Evolutionary conservation across 2,329 filamentous ascomycete species (phyloP).

Genomic region (Biscogniauxia marginata): DNA sequence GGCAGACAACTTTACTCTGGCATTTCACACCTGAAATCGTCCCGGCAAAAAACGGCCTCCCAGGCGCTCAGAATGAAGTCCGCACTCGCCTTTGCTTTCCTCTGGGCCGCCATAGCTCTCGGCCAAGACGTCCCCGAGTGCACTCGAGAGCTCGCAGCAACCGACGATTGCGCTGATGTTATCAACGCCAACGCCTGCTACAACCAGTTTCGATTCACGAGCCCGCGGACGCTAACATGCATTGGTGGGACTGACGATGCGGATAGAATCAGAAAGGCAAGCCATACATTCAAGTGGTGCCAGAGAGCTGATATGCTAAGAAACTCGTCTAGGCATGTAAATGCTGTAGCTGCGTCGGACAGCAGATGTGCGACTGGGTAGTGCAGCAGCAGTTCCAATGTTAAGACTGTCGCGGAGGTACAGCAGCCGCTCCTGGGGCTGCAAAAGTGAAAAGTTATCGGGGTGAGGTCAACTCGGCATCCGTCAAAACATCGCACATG

Average conservation of each 20-base stretch:
- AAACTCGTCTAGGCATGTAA: constrained; percentile 31
- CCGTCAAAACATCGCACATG: too few relatives aligned
- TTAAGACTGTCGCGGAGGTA: too few relatives aligned
- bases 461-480: too few relatives aligned
- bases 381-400: constrained; percentile 22
- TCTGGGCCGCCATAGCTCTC: constrained; percentile 21
- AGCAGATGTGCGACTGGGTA: constrained; percentile 38
- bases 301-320: not conserved
- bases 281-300: not conserved
- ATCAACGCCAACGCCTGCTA: constrained; percentile 42
- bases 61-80: constrained; percentile 19
- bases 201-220: constrained; percentile 37
- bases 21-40: not conserved
- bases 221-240: constrained; percentile 35
- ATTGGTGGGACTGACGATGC: constrained; percentile 36
- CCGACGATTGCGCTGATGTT: constrained; percentile 39
- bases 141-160: constrained; percentile 33
- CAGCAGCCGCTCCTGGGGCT: too few relatives aligned
- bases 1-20: constrained; percentile 5
- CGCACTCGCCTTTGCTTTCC: constrained; percentile 19
- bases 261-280: constrained; percentile 34
- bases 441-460: too few relatives aligned
- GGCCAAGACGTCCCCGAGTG: constrained; percentile 33
- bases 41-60: not conserved
- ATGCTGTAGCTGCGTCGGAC: constrained; percentile 38